Percentiles rank a stretch among this genome's conserved stretches.
These are phyloP conservation scores for Mollisiaceae sp. DNA, from an alignment of 2,329 filamentous ascomycete species.

Conservation along the genomic window DNA sequence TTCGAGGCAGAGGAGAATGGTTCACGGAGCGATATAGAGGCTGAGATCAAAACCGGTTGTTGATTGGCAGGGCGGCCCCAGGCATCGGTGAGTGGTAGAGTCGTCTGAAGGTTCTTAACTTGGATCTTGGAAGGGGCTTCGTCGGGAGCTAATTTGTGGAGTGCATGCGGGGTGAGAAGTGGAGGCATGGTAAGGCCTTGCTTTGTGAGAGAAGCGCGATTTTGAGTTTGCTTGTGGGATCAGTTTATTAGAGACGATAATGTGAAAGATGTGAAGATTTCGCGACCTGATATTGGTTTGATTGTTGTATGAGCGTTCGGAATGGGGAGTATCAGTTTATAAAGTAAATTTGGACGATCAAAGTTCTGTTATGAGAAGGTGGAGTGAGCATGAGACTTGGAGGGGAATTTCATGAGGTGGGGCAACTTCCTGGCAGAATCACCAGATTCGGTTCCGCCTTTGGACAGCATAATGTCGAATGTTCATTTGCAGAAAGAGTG, in stretches of 20 bases:
- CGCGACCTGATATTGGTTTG: neutral
- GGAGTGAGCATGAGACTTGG: conserved; percentile 3
- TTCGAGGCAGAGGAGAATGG: conserved; percentile 60
- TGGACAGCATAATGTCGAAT: neutral
- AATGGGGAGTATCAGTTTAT: neutral
- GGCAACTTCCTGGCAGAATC: conserved; percentile 9
- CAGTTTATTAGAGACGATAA: neutral
- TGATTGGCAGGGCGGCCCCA: conserved; percentile 64
- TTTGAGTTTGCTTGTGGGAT: neutral
- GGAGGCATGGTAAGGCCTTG: conserved; percentile 16
- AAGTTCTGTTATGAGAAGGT: neutral
- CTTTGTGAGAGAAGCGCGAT: neutral
- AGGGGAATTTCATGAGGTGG: conserved; percentile 8
- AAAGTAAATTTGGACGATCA: neutral
- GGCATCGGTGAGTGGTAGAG: conserved; percentile 47
- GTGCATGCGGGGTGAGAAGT: conserved; percentile 26
- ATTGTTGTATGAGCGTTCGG: neutral
- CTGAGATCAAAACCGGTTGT: conserved; percentile 67
- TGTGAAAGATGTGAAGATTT: neutral
- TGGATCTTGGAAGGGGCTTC: conserved; percentile 59
- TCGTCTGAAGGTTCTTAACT: conserved; percentile 65
- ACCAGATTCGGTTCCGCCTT: conserved; percentile 5
- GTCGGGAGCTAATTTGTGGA: conserved; percentile 36
- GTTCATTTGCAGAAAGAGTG: neutral
- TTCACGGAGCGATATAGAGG: conserved; percentile 59